Conservation (phyloP, 2,329 filamentous ascomycete genomes). For the Podosphaera leucotricha region DNA sequence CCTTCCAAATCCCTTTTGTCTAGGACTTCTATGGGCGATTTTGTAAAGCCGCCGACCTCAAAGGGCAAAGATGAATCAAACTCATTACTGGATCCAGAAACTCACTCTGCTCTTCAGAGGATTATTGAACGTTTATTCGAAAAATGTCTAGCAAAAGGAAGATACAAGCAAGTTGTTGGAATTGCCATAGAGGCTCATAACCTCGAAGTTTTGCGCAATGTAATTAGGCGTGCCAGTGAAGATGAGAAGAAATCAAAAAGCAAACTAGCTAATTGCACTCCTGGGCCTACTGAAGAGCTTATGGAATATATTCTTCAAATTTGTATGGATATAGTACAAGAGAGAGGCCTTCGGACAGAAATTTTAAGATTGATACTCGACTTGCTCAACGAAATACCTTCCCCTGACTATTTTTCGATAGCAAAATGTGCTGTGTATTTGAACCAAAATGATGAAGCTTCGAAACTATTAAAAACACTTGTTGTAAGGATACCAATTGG, state of each 20-base stretch:
- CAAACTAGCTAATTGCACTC: conserved; percentile 28
- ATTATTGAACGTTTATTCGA: conserved; percentile 83
- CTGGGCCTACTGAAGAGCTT: conserved; percentile 57
- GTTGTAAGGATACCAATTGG: conserved; percentile 22
- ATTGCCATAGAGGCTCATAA: conserved; percentile 92
- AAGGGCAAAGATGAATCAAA: conserved; percentile 12
- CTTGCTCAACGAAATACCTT: conserved; percentile 77
- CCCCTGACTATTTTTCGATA: conserved; percentile 92
- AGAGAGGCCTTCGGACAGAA: conserved; percentile 59
- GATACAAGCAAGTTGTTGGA: conserved; percentile 87
- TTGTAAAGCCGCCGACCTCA: conserved; percentile 27
- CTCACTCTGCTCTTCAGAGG: conserved; percentile 55
- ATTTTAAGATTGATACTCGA: conserved; percentile 85
- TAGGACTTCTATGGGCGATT: conserved; percentile 41
- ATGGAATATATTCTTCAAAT: conserved; percentile 94
- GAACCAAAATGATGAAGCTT: conserved; percentile 75
- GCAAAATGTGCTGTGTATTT: conserved; percentile 95
- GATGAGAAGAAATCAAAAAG: conserved; percentile 50
- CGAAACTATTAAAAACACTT: conserved; percentile 59
- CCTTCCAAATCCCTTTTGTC: conserved; percentile 92
- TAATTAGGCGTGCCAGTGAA: conserved; percentile 72
- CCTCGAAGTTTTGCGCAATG: conserved; percentile 60
- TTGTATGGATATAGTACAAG: conserved; percentile 94
- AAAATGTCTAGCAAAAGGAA: conserved; percentile 61
- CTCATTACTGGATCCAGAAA: conserved; percentile 36